Base-by-base conservation (phyloP, 306 rosid genomes). In the Glycine latifolia region DNA sequence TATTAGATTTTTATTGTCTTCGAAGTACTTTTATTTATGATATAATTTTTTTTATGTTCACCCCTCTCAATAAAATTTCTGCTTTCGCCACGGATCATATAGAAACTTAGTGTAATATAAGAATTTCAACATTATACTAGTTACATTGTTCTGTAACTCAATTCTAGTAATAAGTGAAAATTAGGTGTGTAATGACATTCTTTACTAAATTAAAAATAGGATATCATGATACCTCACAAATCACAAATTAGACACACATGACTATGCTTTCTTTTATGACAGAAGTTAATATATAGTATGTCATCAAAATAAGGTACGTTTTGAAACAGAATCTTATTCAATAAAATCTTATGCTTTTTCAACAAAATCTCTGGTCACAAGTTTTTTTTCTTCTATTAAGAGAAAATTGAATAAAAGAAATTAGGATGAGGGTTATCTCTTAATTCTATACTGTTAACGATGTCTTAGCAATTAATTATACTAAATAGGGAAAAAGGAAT, bases 251-350 rank as follows among this genome's bases (percentile, higher is more conserved):
- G 16, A 26, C 31, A 26, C 31, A 46, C 44, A 20, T 5, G 58
- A 26, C 31, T 10, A 26, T 17, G 10, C 10, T 68, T 10, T 4
- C 74, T 68, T 68, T 47, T 11, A 69, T 17, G 58, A 47, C 37
- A 15, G 3, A 13, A 37, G 44, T 61, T 43, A 26, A 26, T 37
- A 26, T 2, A 43, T 43, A 43, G 2, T 7, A 10, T 53, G 49
- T 37, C 50, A 72, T 35, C 65, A 37, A 15, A 73, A 73, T 16
- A n/a, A 37, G 49, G 67, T 39, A 54, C n/a, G n/a, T n/a, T n/a
- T 54, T 54, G 66, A 10, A 73, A 52, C 11, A 37, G 6, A 54
- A 58, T 17, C 20, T 58, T 26, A 56, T 44, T 75, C 2, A 7
- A 31, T 11, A 26, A 16, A 75, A 43, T 75, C 4, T 41, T 58